These are phyloP conservation scores for Calonectria henricotiae DNA, from an alignment of 2,329 filamentous ascomycete genomes.

Conservation along the genomic window DNA sequence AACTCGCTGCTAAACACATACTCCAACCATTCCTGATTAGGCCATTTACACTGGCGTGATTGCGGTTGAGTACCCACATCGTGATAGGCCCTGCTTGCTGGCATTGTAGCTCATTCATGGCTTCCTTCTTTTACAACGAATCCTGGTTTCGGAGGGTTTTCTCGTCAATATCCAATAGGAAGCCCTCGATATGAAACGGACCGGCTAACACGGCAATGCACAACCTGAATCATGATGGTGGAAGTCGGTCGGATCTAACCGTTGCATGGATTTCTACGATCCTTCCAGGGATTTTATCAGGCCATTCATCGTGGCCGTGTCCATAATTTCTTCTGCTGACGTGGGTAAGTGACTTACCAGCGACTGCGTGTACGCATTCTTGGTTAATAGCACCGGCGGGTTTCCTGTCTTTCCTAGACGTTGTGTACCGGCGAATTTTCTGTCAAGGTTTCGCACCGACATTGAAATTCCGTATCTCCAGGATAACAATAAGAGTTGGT, in stretches of 20 bases:
- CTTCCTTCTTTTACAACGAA: too few relatives aligned
- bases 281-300: neutral
- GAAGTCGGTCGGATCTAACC: neutral
- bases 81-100: neutral
- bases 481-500: neutral
- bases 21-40: neutral
- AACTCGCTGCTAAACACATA: neutral
- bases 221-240: neutral
- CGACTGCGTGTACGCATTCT: neutral
- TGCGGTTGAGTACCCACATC: neutral
- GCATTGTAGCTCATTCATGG: neutral
- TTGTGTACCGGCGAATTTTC: constrained; percentile 9
- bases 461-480: too few relatives aligned
- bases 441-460: neutral
- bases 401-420: neutral
- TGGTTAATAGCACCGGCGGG: neutral
- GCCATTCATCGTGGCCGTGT: neutral
- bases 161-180: neutral
- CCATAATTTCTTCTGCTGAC: neutral
- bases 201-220: constrained; percentile 8
- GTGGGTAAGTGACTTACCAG: too few relatives aligned
- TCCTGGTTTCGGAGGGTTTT: neutral
- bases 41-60: neutral
- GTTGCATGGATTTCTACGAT: neutral
- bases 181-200: neutral